These are phyloP conservation scores for Bipolaris victoriae DNA, from an alignment of 2,329 filamentous ascomycete species.

Conservation along the genomic window DNA sequence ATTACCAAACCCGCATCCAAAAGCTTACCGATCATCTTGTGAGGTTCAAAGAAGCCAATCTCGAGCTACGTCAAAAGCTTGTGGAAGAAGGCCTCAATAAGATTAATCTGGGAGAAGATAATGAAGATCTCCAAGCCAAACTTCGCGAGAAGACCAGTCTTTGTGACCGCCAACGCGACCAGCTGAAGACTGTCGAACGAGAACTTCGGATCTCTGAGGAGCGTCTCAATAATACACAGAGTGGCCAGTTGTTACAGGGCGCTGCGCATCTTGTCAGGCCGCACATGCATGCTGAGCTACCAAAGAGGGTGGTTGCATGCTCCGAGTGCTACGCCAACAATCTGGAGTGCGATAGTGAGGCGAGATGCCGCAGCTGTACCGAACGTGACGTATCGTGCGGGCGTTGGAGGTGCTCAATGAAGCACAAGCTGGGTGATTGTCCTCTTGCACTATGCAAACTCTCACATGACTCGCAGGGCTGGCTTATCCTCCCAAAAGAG, in stretches of 20 bases:
- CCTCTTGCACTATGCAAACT: slow-evolving; percentile 29
- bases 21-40: slow-evolving; percentile 15
- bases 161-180: slow-evolving; percentile 26
- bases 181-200: slow-evolving; percentile 18
- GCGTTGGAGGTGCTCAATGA: slow-evolving; percentile 39
- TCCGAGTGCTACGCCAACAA: slow-evolving; percentile 39
- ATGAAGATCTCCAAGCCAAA: slow-evolving; percentile 18
- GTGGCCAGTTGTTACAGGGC: slow-evolving; percentile 26
- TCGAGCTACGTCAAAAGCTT: slow-evolving; percentile 17
- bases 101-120: slow-evolving; percentile 19
- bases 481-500: slow-evolving; percentile 17
- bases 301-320: slow-evolving; percentile 31
- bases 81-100: slow-evolving; percentile 17
- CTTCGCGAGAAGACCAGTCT: slow-evolving; percentile 29
- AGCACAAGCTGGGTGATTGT: slow-evolving; percentile 34
- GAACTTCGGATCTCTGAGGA: slow-evolving; percentile 12
- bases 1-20: slow-evolving; percentile 9
- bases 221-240: slow-evolving; percentile 18
- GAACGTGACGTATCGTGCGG: slow-evolving; percentile 27
- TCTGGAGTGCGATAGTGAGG: slow-evolving; percentile 29
- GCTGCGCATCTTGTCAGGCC: slow-evolving; percentile 37
- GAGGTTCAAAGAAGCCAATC: slow-evolving; percentile 18
- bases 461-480: slow-evolving; percentile 28
- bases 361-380: slow-evolving; percentile 32
- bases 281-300: slow-evolving; percentile 21